Conservation (phyloP, 108 stramenopile species). For the Cyclotella cryptica region DNA sequence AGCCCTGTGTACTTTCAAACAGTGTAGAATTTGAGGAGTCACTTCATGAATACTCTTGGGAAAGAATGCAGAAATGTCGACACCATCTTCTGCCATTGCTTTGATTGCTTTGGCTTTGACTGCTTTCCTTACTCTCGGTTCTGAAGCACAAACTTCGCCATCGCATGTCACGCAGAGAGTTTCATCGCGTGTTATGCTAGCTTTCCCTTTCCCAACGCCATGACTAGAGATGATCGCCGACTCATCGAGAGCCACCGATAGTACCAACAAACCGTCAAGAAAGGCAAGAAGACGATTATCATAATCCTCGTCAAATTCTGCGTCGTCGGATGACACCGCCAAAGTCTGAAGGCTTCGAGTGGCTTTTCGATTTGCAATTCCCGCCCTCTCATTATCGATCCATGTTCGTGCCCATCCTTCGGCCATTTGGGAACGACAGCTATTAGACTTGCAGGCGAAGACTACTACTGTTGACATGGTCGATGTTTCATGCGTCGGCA, state of each 20-base stretch:
- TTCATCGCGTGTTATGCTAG: neutral
- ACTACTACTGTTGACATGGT: slow-evolving; percentile 48
- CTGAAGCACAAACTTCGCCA: slow-evolving; percentile 23
- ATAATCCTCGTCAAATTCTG: neutral
- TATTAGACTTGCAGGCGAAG: slow-evolving; percentile 59
- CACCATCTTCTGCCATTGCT: slow-evolving; percentile 55
- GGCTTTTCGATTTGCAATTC: slow-evolving; percentile 7
- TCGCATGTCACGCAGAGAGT: slow-evolving; percentile 37
- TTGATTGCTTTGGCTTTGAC: slow-evolving; percentile 48
- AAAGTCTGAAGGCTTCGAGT: neutral
- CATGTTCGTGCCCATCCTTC: slow-evolving; percentile 59
- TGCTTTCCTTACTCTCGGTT: slow-evolving; percentile 19
- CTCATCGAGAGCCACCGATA: slow-evolving; percentile 51
- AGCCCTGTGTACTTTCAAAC: neutral
- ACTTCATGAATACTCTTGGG: slow-evolving; percentile 48
- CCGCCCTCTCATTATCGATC: slow-evolving; percentile 32
- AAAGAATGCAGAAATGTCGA: slow-evolving; percentile 51
- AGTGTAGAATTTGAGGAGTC: slow-evolving; percentile 19
- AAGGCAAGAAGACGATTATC: slow-evolving; percentile 25
- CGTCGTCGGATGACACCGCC: neutral
- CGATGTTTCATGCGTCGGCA: too few species aligned
- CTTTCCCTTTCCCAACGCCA: neutral
- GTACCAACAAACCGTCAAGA: slow-evolving; percentile 35
- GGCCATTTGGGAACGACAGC: slow-evolving; percentile 62
- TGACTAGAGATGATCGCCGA: slow-evolving; percentile 13